These are phyloP conservation scores for Neonectria magnoliae DNA, from an alignment of 2,329 filamentous ascomycete genomes.

Conservation along the genomic window DNA sequence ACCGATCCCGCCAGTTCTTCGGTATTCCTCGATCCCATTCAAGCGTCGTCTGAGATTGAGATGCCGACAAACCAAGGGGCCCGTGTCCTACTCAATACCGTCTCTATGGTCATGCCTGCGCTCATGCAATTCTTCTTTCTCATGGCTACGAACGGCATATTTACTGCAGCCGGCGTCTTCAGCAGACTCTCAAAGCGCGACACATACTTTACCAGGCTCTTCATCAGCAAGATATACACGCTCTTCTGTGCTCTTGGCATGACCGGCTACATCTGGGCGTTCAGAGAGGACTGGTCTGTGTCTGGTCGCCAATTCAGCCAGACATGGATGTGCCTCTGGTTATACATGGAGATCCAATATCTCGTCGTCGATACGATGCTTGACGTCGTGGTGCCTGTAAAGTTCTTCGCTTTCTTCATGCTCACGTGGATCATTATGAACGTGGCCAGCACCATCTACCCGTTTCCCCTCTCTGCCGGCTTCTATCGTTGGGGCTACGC, in stretches of 20 bases:
- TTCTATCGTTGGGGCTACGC: slow-evolving; percentile 54
- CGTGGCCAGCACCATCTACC: slow-evolving; percentile 49
- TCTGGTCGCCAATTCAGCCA: slow-evolving; percentile 41
- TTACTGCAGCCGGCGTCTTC: slow-evolving; percentile 14
- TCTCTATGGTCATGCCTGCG: slow-evolving; percentile 50
- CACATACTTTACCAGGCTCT: slow-evolving; percentile 39
- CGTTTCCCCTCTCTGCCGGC: slow-evolving; percentile 49
- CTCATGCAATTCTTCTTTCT: slow-evolving; percentile 47
- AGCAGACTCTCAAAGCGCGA: slow-evolving; percentile 38
- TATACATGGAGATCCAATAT: slow-evolving; percentile 55
- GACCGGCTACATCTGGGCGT: slow-evolving; percentile 56
- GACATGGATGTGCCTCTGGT: slow-evolving; percentile 49
- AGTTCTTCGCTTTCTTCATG: slow-evolving; percentile 53
- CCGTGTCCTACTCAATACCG: slow-evolving; percentile 50
- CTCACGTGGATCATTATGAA: slow-evolving; percentile 56
- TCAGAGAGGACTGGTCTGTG: slow-evolving; percentile 53
- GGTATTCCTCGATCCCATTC: slow-evolving; percentile 49
- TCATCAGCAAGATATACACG: slow-evolving; percentile 45
- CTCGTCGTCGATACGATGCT: slow-evolving; percentile 50
- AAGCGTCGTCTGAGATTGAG: slow-evolving; percentile 42
- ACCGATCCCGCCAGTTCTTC: slow-evolving; percentile 39
- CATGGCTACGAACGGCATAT: slow-evolving; percentile 39
- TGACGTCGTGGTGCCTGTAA: slow-evolving; percentile 44
- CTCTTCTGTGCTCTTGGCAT: slow-evolving; percentile 50
- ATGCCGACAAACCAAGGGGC: slow-evolving; percentile 48